Base-by-base conservation (phyloP, 352 stramenopile genomes). In the Globisporangium recalcitrans region DNA sequence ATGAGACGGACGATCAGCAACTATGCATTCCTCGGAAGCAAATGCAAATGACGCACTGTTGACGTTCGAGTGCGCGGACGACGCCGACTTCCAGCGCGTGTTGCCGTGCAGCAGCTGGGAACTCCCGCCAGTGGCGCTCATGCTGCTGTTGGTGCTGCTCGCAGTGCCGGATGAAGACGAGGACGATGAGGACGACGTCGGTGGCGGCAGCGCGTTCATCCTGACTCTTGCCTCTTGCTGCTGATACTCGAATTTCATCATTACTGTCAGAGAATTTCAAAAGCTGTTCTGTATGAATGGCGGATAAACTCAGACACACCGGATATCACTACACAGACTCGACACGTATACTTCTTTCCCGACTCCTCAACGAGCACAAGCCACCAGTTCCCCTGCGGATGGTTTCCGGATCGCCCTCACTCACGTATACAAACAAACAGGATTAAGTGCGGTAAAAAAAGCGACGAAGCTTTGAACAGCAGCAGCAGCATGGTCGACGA, bases 11-110 rank as follows among this genome's bases (percentile, higher is more conserved):
- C n/a, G n/a, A n/a, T n/a, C n/a, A n/a, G n/a, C n/a, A n/a, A n/a
- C n/a, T n/a, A n/a, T n/a, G n/a, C n/a, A n/a, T n/a, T n/a, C n/a
- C n/a, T n/a, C n/a, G n/a, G n/a, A n/a, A n/a, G n/a, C n/a, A n/a
- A n/a, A n/a, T n/a, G n/a, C n/a, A n/a, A n/a, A n/a, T n/a, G 29
- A 68, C 71, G 56, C 51, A 79, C 72, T 70, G 53, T 63, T 66
- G 34, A 53, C 42, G n/a, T 46, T 68, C 27, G 56, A 68, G 42
- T 68, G 63, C 36, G 56, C 22, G n/a, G 56, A 52, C 10, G 63
- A 36, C 21, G 55, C 56, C 10, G 63, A 44, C 51, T 68, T 68
- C 56, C 63, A 63, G 40, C 63, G 63, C 55, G 52, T 44, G 53
- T 47, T 64, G 19, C 27, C 46, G 19, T 63, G 58, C 11, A 8